A percentile compares a stretch with the other conserved stretches of the same genome.
These are phyloP conservation scores for Spinellus fusiger DNA, from an alignment of 192 early-diverging fungal species.

Conservation along the genomic window DNA sequence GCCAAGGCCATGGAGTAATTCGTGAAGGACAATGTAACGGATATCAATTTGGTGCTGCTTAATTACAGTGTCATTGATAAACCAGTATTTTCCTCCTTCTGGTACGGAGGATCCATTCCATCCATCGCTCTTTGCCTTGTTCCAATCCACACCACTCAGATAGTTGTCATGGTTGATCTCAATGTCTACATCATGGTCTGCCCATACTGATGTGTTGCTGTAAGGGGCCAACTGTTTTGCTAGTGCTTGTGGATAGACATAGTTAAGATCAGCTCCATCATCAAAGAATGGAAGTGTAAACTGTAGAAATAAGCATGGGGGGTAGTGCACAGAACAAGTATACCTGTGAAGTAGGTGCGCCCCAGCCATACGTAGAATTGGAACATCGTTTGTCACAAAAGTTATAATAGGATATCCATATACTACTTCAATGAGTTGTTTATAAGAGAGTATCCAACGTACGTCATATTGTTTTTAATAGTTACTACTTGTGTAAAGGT, in stretches of 20 bases:
- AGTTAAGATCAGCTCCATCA: conserved; percentile 26
- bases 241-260: conserved; percentile 29
- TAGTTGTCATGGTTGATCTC: conserved; percentile 33
- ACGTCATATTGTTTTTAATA: conserved; percentile 23
- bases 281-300: conserved; percentile 23
- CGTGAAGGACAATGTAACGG: conserved; percentile 23
- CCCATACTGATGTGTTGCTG: conserved; percentile 18
- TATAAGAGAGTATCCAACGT: conserved; percentile 2
- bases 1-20: conserved; percentile 27
- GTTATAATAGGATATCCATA: conserved; percentile 13
- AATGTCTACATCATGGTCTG: conserved; percentile 18
- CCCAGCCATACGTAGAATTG: conserved; percentile 23
- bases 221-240: conserved; percentile 28
- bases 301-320: conserved; percentile 5
- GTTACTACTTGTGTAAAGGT: conserved; percentile 19
- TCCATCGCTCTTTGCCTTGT: conserved; percentile 8
- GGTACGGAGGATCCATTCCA: conserved; percentile 27
- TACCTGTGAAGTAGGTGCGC: conserved; percentile 23
- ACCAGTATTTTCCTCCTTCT: conserved; percentile 25
- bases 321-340: neutral
- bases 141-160: conserved; percentile 6
- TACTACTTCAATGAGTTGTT: neutral
- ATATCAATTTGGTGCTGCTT: conserved; percentile 21
- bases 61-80: conserved; percentile 13
- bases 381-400: conserved; percentile 19